Evolutionary conservation across 768 basidiomycete genomes (phyloP), one percentile per base, ranked within the genome.

Genomic region (Kwoniella dejecticola): DNA sequence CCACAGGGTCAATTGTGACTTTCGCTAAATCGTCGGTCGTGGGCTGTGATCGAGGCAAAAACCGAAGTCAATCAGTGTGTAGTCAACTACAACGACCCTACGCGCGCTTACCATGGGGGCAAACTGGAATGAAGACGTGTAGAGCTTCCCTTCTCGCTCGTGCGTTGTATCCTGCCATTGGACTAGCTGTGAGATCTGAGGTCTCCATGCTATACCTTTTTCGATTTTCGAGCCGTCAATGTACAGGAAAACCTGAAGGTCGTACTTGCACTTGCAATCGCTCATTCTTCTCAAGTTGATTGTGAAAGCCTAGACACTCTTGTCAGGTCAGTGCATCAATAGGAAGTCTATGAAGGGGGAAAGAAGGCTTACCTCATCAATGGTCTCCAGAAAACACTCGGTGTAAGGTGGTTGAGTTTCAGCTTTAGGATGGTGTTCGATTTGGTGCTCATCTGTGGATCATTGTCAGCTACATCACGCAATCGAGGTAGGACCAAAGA

Each of bases 381-480:
- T 52, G 1, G 59, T 60, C 31, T 60, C 50, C 2, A 60, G 44
- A 30, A 52, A 60, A 31, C 59, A 60, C 19, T 45, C 50, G 12
- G 59, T 53, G 21, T 52, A 52, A 26, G 59, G 13, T 4, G 48
- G 29, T 21, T 52, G 11, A 12, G 17, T 42, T 4, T 47, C 19
- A 12, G n/a, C 26, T 11, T 29, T 41, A 2, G 50, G 40, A 31
- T 52, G 41, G 47, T 60, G 59, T 15, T 44, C 4, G 2, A 60
- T 24, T 29, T 52, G 50, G 36, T 60, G 47, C 40, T 60, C 59
- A 44, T 60, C 59, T 60, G 33, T 40, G n/a, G n/a, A n/a, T n/a
- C n/a, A n/a, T n/a, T n/a, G n/a, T n/a, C n/a, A n/a, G n/a, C n/a
- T n/a, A n/a, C n/a, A n/a, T n/a, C n/a, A n/a, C n/a, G n/a, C n/a